Percentiles rank a stretch among this genome's conserved stretches.
Evolutionary conservation across 768 basidiomycete genomes (phyloP).

Genomic region (Tricholoma furcatifolium): DNA sequence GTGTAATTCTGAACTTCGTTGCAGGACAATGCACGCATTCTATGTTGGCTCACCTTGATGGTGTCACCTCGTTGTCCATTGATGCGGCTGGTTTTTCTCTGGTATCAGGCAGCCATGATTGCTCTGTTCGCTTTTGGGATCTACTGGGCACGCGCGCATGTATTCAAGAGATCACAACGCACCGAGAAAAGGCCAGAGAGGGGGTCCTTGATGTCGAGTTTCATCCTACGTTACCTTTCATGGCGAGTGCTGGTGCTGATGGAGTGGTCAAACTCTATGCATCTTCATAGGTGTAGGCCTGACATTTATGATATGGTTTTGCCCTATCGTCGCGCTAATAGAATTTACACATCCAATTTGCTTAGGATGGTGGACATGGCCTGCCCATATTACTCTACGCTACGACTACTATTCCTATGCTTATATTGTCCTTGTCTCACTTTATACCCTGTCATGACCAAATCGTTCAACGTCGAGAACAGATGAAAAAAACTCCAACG

Average conservation of each 20-base stretch:
- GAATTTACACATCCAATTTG: conserved; percentile 30
- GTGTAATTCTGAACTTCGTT: conserved; percentile 6
- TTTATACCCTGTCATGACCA: conserved; percentile 13
- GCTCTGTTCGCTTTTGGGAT: conserved; percentile 95
- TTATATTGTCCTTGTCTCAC: conserved; percentile 19
- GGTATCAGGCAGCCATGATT: conserved; percentile 90
- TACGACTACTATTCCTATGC: conserved; percentile 25
- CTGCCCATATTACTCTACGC: conserved; percentile 23
- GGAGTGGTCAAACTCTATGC: conserved; percentile 91
- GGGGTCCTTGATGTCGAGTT: conserved; percentile 89
- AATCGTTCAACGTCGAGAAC: conserved; percentile 1
- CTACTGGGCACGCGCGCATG: conserved; percentile 76
- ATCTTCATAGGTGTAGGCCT: conserved; percentile 56
- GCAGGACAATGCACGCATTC: conserved; percentile 85
- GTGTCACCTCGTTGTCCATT: conserved; percentile 88
- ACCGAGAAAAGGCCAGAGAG: conserved; percentile 87
- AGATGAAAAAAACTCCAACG: background rate
- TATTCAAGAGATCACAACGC: conserved; percentile 85
- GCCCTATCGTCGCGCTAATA: conserved; percentile 22
- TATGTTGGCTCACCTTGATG: conserved; percentile 88
- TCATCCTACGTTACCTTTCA: conserved; percentile 78
- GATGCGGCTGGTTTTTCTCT: conserved; percentile 86
- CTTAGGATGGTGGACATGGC: conserved; percentile 25
- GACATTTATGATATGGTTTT: conserved; percentile 6
- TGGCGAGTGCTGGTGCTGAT: conserved; percentile 95